These are phyloP conservation scores for Aspergillus texensis DNA, from an alignment of 2,329 filamentous ascomycete species.

Conservation along the genomic window DNA sequence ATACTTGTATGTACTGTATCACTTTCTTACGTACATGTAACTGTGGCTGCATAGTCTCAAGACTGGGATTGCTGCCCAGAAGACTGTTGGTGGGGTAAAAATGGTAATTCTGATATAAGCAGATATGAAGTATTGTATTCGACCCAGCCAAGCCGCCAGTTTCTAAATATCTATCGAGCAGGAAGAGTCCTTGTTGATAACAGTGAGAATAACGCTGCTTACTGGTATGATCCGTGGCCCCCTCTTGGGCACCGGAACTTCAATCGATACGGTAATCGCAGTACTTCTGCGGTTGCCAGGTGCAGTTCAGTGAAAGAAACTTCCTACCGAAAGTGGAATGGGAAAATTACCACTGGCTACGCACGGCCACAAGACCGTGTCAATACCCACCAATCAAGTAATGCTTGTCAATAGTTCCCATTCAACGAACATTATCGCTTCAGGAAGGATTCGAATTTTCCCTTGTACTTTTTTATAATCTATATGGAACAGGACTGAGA, in stretches of 20 bases:
- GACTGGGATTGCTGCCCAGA: neutral
- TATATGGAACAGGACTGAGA: neutral
- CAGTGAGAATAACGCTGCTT: neutral
- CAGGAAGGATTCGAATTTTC: neutral
- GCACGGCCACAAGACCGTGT: neutral
- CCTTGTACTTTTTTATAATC: neutral
- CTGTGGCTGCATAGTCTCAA: neutral
- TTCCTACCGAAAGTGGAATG: neutral
- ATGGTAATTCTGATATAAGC: neutral
- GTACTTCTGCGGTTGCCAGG: neutral
- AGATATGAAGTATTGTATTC: neutral
- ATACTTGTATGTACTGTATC: neutral
- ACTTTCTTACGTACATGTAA: neutral
- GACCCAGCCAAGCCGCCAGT: neutral
- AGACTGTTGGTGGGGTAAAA: neutral
- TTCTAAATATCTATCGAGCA: neutral
- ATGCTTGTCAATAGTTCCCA: neutral
- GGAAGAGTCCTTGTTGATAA: neutral
- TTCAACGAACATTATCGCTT: neutral
- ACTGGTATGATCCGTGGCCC: neutral
- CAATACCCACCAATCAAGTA: neutral
- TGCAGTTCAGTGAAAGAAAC: neutral
- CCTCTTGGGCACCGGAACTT: neutral
- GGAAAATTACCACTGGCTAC: neutral
- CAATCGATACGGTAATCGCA: too few species aligned